phyloP scores from a whole-genome alignment of 768 basidiomycete genomes.

The Asterophora parasitica region DNA sequence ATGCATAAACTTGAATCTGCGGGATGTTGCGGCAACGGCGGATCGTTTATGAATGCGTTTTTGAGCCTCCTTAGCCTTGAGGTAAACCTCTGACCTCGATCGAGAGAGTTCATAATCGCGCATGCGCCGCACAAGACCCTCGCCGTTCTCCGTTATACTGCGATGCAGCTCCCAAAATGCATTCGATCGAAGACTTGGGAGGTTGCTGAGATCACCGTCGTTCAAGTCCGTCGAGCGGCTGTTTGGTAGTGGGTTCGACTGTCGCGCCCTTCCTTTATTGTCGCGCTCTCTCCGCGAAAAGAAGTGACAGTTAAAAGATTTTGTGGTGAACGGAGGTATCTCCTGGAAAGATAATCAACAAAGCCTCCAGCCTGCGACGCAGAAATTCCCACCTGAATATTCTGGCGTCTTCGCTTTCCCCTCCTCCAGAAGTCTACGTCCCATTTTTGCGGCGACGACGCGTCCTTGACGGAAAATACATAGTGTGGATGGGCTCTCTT shows the following conservation, averaged over 20 bases:
- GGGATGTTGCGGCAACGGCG: slow-evolving; percentile 18
- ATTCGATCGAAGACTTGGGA: slow-evolving; percentile 48
- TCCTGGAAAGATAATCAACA: slow-evolving; percentile 14
- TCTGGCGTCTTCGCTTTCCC: slow-evolving; percentile 50
- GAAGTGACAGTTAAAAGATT: slow-evolving; percentile 46
- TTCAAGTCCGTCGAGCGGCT: slow-evolving; percentile 12
- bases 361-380: slow-evolving; percentile 2
- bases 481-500: slow-evolving; percentile 48
- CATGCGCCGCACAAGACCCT: slow-evolving; percentile 68
- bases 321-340: slow-evolving; percentile 34
- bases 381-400: slow-evolving; percentile 37
- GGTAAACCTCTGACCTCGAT: slow-evolving; percentile 33
- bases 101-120: slow-evolving; percentile 61
- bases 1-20: slow-evolving; percentile 18
- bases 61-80: slow-evolving; percentile 34
- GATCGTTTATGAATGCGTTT: slow-evolving; percentile 40
- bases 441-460: slow-evolving; percentile 39
- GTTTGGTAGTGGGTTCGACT: slow-evolving; percentile 15
- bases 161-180: slow-evolving; percentile 64
- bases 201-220: slow-evolving; percentile 23
- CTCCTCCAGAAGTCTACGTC: slow-evolving; percentile 50
- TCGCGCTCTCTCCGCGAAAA: slow-evolving; percentile 26
- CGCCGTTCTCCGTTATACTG: slow-evolving; percentile 59
- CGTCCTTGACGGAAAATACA: slow-evolving; percentile 24
- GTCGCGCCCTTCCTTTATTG: slow-evolving; percentile 9